phyloP scores from a whole-genome alignment of 768 basidiomycete species.

The Agrocybe praecox region DNA sequence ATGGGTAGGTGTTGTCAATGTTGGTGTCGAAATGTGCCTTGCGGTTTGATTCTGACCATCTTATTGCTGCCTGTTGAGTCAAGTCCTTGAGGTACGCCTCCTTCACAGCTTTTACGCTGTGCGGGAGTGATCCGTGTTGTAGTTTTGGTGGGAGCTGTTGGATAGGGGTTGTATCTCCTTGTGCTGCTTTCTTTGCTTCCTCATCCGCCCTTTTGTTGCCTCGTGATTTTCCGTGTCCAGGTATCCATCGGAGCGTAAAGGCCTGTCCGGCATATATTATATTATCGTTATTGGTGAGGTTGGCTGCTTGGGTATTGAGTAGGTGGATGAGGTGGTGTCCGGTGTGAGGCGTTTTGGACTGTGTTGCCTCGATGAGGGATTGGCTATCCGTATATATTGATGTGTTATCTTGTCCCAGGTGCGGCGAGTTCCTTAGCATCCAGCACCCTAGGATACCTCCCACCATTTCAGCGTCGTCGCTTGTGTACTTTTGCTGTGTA shows the following conservation, averaged over 20 bases:
- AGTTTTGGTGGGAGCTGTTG: conserved; percentile 12
- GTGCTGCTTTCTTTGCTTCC: conserved; percentile 26
- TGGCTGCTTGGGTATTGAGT: background rate
- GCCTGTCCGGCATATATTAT: background rate
- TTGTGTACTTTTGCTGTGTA: conserved; percentile 13
- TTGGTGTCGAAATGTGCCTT: background rate
- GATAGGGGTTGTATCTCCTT: conserved; percentile 14
- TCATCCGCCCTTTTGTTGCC: conserved; percentile 21
- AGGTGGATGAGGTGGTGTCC: conserved; percentile 12
- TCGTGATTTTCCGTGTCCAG: conserved; percentile 24
- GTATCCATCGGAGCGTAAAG: conserved; percentile 20
- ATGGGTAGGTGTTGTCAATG: conserved; percentile 15
- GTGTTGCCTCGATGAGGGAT: conserved; percentile 6
- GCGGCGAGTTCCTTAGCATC: conserved; percentile 5
- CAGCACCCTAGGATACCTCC: conserved; percentile 20
- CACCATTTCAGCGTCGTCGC: conserved; percentile 22
- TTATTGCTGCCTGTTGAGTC: background rate
- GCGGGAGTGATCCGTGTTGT: background rate
- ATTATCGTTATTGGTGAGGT: background rate
- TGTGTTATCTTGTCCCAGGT: background rate
- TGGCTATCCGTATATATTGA: conserved; percentile 17
- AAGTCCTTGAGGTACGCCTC: conserved; percentile 8
- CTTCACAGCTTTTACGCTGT: conserved; percentile 18
- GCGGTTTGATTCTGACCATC: conserved; percentile 5
- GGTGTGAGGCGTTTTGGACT: conserved; percentile 1